These are phyloP conservation scores for Senecio squalidus DNA, from an alignment of 140 eudicot genomes.

Conservation along the genomic window DNA sequence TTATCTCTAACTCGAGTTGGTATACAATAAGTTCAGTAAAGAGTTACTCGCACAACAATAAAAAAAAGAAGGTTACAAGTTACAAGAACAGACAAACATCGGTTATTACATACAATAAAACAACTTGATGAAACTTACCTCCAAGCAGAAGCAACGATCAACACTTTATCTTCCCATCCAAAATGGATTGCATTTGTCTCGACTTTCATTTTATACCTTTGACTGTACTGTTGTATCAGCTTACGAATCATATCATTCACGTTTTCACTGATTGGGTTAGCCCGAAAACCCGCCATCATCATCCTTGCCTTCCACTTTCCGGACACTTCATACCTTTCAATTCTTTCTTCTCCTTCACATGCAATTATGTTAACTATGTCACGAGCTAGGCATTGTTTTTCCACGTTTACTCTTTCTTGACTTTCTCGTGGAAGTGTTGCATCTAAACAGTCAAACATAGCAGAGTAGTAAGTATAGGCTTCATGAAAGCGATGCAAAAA, in stretches of 20 bases:
- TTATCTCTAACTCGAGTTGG: not conserved
- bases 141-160: slow-evolving; percentile 91
- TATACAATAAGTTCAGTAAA: slow-evolving; percentile 2
- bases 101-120: not conserved
- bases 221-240: slow-evolving; percentile 60
- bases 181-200: slow-evolving; percentile 72
- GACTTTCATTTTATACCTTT: slow-evolving; percentile 63
- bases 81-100: slow-evolving; percentile 8
- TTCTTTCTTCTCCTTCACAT: slow-evolving; percentile 93
- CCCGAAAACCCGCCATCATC: slow-evolving; percentile 89
- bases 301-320: slow-evolving; percentile 98
- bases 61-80: slow-evolving; percentile 16
- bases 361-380: slow-evolving; percentile 88
- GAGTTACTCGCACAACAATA: slow-evolving; percentile 12
- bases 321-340: slow-evolving; percentile 87
- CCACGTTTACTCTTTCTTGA: slow-evolving; percentile 84
- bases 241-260: slow-evolving; percentile 40
- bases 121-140: slow-evolving; percentile 20
- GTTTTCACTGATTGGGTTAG: slow-evolving; percentile 38
- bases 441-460: slow-evolving; percentile 77
- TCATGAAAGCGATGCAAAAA: slow-evolving; percentile 70
- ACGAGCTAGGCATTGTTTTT: slow-evolving; percentile 88
- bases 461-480: slow-evolving; percentile 77
- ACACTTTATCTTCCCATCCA: slow-evolving; percentile 81
- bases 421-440: slow-evolving; percentile 76